phyloP scores from a whole-genome alignment of 257 asterid genomes.

The Solanum pimpinellifolium region DNA sequence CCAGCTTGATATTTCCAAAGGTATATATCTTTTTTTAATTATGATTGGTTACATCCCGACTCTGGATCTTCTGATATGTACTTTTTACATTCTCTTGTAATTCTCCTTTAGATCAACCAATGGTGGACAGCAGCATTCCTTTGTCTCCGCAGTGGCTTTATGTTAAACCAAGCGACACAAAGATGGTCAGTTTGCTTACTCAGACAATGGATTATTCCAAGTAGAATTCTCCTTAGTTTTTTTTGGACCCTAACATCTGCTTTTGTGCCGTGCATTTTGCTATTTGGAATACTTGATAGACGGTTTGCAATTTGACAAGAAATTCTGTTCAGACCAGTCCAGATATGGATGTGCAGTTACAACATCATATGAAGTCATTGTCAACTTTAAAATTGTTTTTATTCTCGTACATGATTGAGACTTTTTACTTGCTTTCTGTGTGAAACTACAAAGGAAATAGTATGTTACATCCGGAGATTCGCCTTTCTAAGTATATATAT shows the following conservation, averaged over 20 bases:
- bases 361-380: neutral
- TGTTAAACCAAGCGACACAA: slow-evolving; percentile 72
- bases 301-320: neutral
- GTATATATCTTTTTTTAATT: slow-evolving; percentile 14
- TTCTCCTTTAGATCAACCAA: slow-evolving; percentile 52
- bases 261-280: neutral
- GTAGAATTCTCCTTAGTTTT: neutral
- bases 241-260: neutral
- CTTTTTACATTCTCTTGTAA: neutral
- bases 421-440: neutral
- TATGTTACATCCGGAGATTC: neutral
- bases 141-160: slow-evolving; percentile 96
- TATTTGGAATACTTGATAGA: neutral
- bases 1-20: slow-evolving; percentile 67
- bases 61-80: neutral
- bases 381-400: neutral
- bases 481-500: neutral
- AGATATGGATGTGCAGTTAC: neutral
- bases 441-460: neutral
- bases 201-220: neutral
- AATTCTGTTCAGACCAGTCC: neutral
- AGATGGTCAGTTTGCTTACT: slow-evolving; percentile 31
- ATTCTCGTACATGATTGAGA: neutral
- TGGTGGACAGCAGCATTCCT: slow-evolving; percentile 73
- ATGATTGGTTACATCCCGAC: neutral